Evolutionary conservation across 768 basidiomycete species (phyloP).

Genomic region (Naganishia vaughanmartiniae): DNA sequence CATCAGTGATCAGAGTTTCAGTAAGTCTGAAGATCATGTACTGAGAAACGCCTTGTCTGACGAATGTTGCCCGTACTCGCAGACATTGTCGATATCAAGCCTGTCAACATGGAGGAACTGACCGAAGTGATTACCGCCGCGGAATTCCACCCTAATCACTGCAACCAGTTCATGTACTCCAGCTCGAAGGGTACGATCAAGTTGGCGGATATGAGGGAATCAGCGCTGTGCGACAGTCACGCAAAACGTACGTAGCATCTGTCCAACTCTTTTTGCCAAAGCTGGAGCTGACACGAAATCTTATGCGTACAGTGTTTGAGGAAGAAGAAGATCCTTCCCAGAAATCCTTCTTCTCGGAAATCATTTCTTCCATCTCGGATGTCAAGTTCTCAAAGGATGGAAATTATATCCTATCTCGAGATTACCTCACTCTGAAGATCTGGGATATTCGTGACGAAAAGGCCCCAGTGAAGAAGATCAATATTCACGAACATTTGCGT

Average conservation of each 20-base stretch:
- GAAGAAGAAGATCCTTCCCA: conserved; percentile 97
- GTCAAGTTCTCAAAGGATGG: conserved; percentile 99
- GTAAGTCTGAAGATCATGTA: conserved; percentile 59
- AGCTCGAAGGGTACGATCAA: conserved; percentile 99
- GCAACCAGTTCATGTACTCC: conserved; percentile 99
- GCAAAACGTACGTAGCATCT: conserved; percentile 74
- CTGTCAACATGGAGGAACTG: conserved; percentile 98
- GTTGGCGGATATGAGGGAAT: conserved; percentile 98
- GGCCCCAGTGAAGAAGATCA: conserved; percentile 92
- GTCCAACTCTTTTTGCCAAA: conserved; percentile 29
- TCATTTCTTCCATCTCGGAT: conserved; percentile 98
- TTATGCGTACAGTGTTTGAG: conserved; percentile 72
- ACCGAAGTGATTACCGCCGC: conserved; percentile 99
- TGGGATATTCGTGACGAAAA: conserved; percentile 99
- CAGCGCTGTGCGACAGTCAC: conserved; percentile 90
- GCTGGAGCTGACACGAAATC: conserved; percentile 13
- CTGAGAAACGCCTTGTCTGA: not conserved
- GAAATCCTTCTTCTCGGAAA: conserved; percentile 98
- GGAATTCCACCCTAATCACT: conserved; percentile 95
- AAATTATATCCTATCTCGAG: conserved; percentile 90
- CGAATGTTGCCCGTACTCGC: conserved; percentile 4
- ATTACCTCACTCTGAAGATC: conserved; percentile 96
- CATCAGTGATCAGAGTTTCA: conserved; percentile 98
- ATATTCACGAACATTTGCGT: conserved; percentile 95
- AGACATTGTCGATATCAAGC: conserved; percentile 99